Percentiles rank a stretch among this genome's conserved stretches.
These are phyloP conservation scores for Lolium rigidum DNA, from an alignment of 176 grass and related monocot species.

Conservation along the genomic window DNA sequence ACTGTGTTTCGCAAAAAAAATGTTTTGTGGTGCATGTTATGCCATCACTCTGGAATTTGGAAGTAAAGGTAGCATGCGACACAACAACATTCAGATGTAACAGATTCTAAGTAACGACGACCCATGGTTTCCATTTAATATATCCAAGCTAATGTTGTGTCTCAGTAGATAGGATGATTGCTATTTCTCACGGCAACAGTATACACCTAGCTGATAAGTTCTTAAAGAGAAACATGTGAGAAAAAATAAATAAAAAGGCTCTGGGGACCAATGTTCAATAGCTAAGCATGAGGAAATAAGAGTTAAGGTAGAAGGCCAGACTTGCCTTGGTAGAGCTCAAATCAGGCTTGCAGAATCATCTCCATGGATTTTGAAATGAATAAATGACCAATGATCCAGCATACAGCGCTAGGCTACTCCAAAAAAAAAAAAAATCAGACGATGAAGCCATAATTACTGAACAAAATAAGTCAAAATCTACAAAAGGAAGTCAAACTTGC, in stretches of 20 bases:
- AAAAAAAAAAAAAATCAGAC: not conserved
- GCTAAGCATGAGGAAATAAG: not conserved
- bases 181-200: not conserved
- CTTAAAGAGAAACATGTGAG: not conserved
- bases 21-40: not conserved
- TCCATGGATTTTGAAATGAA: constrained; percentile 4
- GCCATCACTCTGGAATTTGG: not conserved
- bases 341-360: not conserved
- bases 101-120: not conserved
- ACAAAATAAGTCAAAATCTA: not conserved
- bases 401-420: not conserved
- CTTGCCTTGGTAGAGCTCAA: not conserved
- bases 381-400: not conserved
- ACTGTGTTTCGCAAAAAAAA: no score
- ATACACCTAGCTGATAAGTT: not conserved
- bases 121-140: not conserved
- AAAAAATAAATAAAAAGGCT: not conserved
- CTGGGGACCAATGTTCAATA: not conserved
- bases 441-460: not conserved
- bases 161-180: not conserved
- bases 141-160: constrained; percentile 7
- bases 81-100: not conserved
- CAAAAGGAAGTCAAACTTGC: no score
- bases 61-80: not conserved
- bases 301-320: not conserved